Evolutionary conservation across 345 rosid genomes (phyloP), one percentile per base, ranked within the genome.

Genomic region (Arabis hirsuta): DNA sequence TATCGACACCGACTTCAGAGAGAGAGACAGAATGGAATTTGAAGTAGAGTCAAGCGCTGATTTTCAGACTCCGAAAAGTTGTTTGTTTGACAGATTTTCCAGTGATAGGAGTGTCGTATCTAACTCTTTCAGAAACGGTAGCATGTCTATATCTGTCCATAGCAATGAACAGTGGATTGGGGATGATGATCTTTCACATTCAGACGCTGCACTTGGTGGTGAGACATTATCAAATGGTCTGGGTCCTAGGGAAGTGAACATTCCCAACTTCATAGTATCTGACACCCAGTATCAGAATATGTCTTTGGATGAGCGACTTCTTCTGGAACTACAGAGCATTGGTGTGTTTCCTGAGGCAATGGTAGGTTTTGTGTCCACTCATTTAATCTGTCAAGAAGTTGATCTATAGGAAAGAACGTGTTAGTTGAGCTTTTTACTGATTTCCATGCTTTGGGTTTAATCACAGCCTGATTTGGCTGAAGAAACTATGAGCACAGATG

Each of bases 381-480:
- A n/a, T 9, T 50, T 58, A n/a, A 27, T 71, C 9, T 64, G 55
- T 56, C 8, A 50, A 36, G 39, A 26, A 36, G 10, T 20, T 47
- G 29, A 69, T 63, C 22, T 47, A 48, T 55, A 9, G 39, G 38
- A 22, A 31, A 38, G 13, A 75, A 45, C 8, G 54, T 48, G 51
- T 38, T 27, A 53, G 14, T 66, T 13, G 31, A 44, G 22, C 22
- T 39, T 66, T 66, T 16, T 52, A 68, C 58, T 44, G 13, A 53
- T 53, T 67, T 50, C n/a, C 63, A 20, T 48, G 41, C 41, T 36
- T 36, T 36, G 41, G 8, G 8, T 36, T 36, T 29, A 31, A 42
- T 24, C 81, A 76, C 88, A 95, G 99, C 99, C 96, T 81, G 98
- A 89, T 83, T 82, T 88, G 45, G 81, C 96, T 36, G 98, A 91